phyloP scores from a whole-genome alignment of 805 yeast species.

The Saturnispora quitensis region DNA sequence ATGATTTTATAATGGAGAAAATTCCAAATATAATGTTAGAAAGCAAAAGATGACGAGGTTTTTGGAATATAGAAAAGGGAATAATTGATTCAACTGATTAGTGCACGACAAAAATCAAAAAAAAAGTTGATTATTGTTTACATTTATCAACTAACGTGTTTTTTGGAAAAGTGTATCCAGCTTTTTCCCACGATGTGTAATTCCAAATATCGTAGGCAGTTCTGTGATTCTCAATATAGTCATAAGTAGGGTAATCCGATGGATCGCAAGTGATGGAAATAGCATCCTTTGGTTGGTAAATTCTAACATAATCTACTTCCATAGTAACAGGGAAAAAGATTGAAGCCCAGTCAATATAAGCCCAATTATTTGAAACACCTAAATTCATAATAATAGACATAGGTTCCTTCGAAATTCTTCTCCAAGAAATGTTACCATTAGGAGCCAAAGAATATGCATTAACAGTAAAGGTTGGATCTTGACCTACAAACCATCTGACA shows the following conservation, averaged over 20 bases:
- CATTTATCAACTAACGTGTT: conserved; percentile 37
- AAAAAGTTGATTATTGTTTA: too few species aligned
- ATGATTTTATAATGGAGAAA: neutral
- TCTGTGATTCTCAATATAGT: conserved; percentile 65
- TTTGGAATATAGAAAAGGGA: neutral
- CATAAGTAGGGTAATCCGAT: conserved; percentile 69
- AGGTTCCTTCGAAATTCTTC: conserved; percentile 81
- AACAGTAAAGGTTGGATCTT: conserved; percentile 64
- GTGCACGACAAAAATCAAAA: neutral
- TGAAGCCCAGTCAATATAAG: conserved; percentile 83
- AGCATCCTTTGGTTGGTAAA: conserved; percentile 75
- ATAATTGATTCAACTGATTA: neutral
- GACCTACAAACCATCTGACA: conserved; percentile 81
- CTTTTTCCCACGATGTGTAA: conserved; percentile 61
- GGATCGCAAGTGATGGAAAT: conserved; percentile 79
- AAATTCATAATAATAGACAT: conserved; percentile 82
- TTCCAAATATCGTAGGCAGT: conserved; percentile 64
- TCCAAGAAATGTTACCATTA: conserved; percentile 82
- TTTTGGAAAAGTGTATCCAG: conserved; percentile 66
- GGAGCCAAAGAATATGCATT: conserved; percentile 73
- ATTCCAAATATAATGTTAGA: neutral
- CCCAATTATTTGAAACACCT: conserved; percentile 90
- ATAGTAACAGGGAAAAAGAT: conserved; percentile 69
- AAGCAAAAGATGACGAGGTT: neutral
- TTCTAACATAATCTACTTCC: conserved; percentile 76